Evolutionary conservation across 2,329 filamentous ascomycete genomes (phyloP).

Genomic region (Xylaria sp.): DNA sequence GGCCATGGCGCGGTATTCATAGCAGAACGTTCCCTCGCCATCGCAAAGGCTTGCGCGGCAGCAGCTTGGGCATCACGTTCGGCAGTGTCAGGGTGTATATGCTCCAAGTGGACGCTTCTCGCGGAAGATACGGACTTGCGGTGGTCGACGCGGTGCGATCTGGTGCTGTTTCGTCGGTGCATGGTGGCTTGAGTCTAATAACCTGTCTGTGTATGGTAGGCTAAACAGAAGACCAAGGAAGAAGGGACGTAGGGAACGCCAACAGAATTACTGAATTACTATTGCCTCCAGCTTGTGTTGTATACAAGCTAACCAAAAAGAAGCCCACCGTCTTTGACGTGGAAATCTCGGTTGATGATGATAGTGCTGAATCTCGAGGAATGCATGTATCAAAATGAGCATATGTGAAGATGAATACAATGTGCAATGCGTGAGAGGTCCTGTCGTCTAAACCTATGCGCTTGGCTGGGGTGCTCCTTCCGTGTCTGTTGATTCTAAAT

Average conservation of each 20-base stretch:
- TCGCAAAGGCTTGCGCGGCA: constrained; percentile 61
- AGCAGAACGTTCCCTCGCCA: constrained; percentile 49
- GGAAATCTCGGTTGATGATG: constrained; percentile 27
- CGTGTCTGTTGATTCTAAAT: not conserved
- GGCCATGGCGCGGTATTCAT: constrained; percentile 41
- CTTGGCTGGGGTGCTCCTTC: not conserved
- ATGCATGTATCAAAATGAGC: constrained; percentile 28
- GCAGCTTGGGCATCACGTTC: constrained; percentile 65
- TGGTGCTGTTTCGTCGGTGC: constrained; percentile 54
- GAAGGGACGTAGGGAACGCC: constrained; percentile 6
- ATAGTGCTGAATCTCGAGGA: constrained; percentile 32
- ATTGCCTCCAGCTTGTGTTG: constrained; percentile 10
- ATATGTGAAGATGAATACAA: constrained; percentile 17
- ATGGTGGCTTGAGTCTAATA: constrained; percentile 37
- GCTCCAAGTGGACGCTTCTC: constrained; percentile 49
- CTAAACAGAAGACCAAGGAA: not conserved
- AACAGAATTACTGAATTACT: constrained; percentile 15
- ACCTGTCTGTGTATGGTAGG: constrained; percentile 3
- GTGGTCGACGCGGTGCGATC: constrained; percentile 48
- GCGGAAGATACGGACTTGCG: constrained; percentile 59
- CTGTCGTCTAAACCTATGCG: not conserved
- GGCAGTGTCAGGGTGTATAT: constrained; percentile 52
- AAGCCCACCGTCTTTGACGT: constrained; percentile 27
- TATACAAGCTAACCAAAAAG: constrained; percentile 36
- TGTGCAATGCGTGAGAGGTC: not conserved